Percentiles rank a stretch among this genome's conserved stretches.
These are phyloP conservation scores for Arthrobotrys musiformis DNA, from an alignment of 2,329 filamentous ascomycete species.

Conservation along the genomic window DNA sequence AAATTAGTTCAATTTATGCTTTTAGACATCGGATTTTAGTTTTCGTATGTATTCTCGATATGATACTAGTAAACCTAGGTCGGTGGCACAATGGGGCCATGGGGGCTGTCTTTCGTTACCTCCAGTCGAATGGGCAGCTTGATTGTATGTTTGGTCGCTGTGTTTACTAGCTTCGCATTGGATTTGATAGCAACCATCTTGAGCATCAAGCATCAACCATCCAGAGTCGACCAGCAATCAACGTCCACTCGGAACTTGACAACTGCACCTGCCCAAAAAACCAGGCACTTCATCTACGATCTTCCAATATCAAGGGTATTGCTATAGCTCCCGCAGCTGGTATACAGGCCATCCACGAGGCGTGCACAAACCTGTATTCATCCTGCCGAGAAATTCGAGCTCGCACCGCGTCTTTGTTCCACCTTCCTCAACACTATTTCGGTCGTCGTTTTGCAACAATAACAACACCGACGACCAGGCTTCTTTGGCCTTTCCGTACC, in stretches of 20 bases:
- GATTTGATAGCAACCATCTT: neutral
- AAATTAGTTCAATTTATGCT: too few relatives aligned
- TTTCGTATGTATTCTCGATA: too few relatives aligned
- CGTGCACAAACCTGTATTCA: conserved; percentile 2
- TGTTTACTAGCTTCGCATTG: neutral
- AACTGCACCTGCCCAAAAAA: conserved; percentile 3
- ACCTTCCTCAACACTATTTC: conserved; percentile 47
- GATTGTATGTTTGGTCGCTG: neutral
- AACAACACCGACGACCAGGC: conserved; percentile 53
- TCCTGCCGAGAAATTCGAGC: conserved; percentile 14
- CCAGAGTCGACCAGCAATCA: too few relatives aligned
- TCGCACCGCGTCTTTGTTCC: conserved; percentile 35
- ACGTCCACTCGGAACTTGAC: conserved; percentile 10
- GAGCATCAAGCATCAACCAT: neutral
- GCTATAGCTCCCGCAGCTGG: neutral
- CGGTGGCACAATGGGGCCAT: too few relatives aligned
- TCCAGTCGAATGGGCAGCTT: conserved; percentile 1
- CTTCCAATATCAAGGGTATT: neutral
- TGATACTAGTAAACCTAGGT: too few relatives aligned
- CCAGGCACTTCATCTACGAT: conserved; percentile 8
- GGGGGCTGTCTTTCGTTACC: too few relatives aligned
- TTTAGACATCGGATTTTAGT: too few relatives aligned
- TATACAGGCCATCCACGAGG: neutral
- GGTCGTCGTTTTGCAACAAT: conserved; percentile 41
- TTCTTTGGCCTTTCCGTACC: neutral